Percentiles rank a stretch among this genome's conserved stretches.
Conservation (phyloP, 2,329 filamentous ascomycete species). For the Aspergillus ibericus region DNA sequence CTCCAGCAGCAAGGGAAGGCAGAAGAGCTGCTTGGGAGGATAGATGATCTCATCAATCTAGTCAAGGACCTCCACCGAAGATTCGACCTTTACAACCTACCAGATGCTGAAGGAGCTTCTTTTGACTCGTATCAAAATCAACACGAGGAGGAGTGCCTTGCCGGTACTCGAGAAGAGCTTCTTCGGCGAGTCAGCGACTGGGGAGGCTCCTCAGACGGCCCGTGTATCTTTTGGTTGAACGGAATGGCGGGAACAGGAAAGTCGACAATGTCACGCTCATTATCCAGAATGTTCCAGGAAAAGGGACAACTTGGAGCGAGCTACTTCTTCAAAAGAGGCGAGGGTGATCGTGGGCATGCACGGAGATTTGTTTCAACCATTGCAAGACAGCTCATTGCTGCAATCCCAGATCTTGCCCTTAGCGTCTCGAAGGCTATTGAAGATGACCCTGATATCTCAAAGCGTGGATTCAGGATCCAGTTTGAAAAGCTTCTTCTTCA, state of each 20-base stretch:
- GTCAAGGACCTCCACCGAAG: background rate
- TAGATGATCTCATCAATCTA: background rate
- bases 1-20: background rate
- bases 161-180: background rate
- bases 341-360: constrained; percentile 39
- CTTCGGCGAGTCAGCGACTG: background rate
- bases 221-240: constrained; percentile 38
- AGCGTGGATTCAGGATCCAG: constrained; percentile 27
- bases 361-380: constrained; percentile 43
- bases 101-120: background rate
- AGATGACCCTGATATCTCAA: constrained; percentile 25
- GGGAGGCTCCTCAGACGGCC: background rate
- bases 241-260: constrained; percentile 39
- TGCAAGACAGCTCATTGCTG: constrained; percentile 27
- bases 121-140: background rate
- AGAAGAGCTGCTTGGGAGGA: background rate
- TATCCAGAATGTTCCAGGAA: constrained; percentile 27
- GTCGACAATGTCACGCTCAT: constrained; percentile 33
- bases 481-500: constrained; percentile 30
- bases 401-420: constrained; percentile 27
- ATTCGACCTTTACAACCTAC: background rate
- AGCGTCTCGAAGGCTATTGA: constrained; percentile 22
- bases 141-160: background rate
- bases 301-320: constrained; percentile 20
- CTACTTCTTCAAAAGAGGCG: constrained; percentile 51